These are phyloP conservation scores for Arbutus unedo DNA, from an alignment of 148 eudicot species.

Conservation along the genomic window DNA sequence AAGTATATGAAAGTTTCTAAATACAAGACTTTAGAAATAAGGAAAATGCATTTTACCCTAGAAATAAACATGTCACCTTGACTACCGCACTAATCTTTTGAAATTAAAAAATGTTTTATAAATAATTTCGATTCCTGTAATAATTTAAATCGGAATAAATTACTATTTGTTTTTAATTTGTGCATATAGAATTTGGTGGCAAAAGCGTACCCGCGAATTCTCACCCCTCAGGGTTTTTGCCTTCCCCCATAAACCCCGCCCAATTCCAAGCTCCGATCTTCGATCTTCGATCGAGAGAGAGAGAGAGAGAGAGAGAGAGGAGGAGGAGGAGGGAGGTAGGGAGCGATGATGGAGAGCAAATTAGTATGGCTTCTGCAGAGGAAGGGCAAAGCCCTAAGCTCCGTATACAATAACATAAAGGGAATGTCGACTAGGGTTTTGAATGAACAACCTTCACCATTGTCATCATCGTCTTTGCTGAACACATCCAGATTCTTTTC, in stretches of 20 bases:
- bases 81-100: too few relatives aligned
- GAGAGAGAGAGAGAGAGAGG: neutral
- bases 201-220: too few relatives aligned
- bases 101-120: too few relatives aligned
- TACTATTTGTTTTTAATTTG: too few relatives aligned
- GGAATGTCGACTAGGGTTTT: conserved; percentile 23
- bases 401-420: conserved; percentile 25
- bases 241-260: neutral
- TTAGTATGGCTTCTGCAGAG: conserved; percentile 46
- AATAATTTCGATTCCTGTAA: too few relatives aligned
- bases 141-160: too few relatives aligned
- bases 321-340: conserved; percentile 7
- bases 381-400: conserved; percentile 32
- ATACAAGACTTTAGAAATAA: too few relatives aligned
- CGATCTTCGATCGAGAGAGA: neutral
- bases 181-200: too few relatives aligned
- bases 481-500: conserved; percentile 40
- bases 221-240: neutral
- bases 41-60: too few relatives aligned
- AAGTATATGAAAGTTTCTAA: too few relatives aligned
- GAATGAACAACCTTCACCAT: conserved; percentile 21
- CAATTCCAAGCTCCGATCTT: too few relatives aligned
- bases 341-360: conserved; percentile 41
- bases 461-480: neutral
- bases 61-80: too few relatives aligned